Evolutionary conservation across 2,329 filamentous ascomycete species (phyloP).

Genomic region (Fusarium musae): DNA sequence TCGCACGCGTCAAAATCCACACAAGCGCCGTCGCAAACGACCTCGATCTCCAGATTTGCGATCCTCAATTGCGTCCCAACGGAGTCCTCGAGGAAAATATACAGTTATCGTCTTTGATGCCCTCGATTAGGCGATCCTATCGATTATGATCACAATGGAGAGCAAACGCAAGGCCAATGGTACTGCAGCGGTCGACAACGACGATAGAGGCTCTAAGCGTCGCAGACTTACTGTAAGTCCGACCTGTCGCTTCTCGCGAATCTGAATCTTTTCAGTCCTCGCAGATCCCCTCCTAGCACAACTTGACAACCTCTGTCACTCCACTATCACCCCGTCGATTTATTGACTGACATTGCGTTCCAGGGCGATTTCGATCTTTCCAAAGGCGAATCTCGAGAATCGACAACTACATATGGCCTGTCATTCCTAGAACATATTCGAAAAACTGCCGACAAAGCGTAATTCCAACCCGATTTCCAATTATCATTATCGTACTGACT

Average conservation of each 20-base stretch:
- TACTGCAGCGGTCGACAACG: conserved; percentile 56
- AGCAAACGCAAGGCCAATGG: conserved; percentile 67
- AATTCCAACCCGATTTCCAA: conserved; percentile 49
- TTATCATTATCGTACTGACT: conserved; percentile 34
- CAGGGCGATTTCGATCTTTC: conserved; percentile 60
- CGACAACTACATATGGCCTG: conserved; percentile 77
- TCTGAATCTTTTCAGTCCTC: conserved; percentile 1
- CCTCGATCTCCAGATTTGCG: conserved; percentile 29
- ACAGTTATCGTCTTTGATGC: conserved; percentile 42
- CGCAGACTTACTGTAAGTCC: conserved; percentile 63
- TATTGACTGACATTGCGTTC: conserved; percentile 17
- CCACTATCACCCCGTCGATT: neutral
- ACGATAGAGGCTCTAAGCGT: conserved; percentile 66
- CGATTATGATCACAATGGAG: conserved; percentile 58
- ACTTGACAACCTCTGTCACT: neutral
- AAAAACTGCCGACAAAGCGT: conserved; percentile 85
- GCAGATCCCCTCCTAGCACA: neutral
- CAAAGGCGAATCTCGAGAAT: conserved; percentile 71
- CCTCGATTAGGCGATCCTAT: conserved; percentile 40
- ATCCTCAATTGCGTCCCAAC: conserved; percentile 45
- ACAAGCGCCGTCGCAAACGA: conserved; percentile 34
- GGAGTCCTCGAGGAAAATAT: conserved; percentile 4
- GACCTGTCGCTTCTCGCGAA: conserved; percentile 32
- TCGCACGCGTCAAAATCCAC: conserved; percentile 47
- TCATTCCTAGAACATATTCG: conserved; percentile 80